Evolutionary conservation across 2,329 filamentous ascomycete genomes (phyloP).

Genomic region (Colletotrichum sp.): DNA sequence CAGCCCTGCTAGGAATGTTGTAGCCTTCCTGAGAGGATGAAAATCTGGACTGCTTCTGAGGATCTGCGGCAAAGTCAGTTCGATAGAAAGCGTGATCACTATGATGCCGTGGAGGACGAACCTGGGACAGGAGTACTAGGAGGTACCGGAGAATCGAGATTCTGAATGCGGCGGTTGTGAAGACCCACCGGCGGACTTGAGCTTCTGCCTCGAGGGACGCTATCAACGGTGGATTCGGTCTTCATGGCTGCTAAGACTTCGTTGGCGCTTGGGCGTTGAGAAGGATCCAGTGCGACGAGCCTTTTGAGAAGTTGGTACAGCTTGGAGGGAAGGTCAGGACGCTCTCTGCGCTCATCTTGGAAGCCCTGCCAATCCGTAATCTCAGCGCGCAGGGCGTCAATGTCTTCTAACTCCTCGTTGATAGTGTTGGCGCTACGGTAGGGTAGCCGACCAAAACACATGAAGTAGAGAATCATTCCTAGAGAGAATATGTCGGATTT

Average conservation of each 20-base stretch:
- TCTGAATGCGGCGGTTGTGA: constrained; percentile 55
- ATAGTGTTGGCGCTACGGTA: constrained; percentile 84
- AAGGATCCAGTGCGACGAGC: constrained; percentile 78
- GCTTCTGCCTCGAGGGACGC: constrained; percentile 36
- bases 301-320: constrained; percentile 85
- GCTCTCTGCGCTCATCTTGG: constrained; percentile 73
- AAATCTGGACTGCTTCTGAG: constrained; percentile 32
- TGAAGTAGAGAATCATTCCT: constrained; percentile 98
- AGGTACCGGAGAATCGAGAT: constrained; percentile 57
- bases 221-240: constrained; percentile 61
- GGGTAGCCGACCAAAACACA: constrained; percentile 91
- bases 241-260: constrained; percentile 84
- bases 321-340: constrained; percentile 83
- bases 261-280: constrained; percentile 79
- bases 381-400: constrained; percentile 83
- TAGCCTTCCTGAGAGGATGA: constrained; percentile 34
- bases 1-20: constrained; percentile 25
- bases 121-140: constrained; percentile 56
- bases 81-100: constrained; percentile 8
- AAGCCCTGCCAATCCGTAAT: constrained; percentile 90
- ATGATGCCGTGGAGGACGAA: constrained; percentile 24
- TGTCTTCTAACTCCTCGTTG: constrained; percentile 90
- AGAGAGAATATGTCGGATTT: constrained; percentile 99
- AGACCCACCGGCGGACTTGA: constrained; percentile 44
- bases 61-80: constrained; percentile 29